Percentiles rank a stretch among this genome's conserved stretches.
These are phyloP conservation scores for Marchantia polymorpha DNA, from an alignment of 225 moss, liverwort and hornwort species.

Conservation along the genomic window DNA sequence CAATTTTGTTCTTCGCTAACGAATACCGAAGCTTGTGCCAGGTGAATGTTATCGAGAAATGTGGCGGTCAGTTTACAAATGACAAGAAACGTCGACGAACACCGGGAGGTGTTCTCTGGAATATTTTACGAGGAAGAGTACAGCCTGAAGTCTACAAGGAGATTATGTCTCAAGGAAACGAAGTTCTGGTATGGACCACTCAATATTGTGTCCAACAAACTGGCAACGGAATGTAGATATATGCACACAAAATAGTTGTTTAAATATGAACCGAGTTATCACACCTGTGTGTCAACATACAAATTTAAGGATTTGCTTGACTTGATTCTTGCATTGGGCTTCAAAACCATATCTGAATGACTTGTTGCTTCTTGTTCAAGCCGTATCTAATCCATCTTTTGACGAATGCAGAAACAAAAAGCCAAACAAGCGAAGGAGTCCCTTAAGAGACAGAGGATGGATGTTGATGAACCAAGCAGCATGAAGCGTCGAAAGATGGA, in stretches of 20 bases:
- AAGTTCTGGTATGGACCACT: constrained; percentile 43
- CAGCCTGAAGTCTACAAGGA: constrained; percentile 68
- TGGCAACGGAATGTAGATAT: not conserved
- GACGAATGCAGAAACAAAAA: constrained; percentile 43
- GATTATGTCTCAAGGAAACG: constrained; percentile 90
- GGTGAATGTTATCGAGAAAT: constrained; percentile 79
- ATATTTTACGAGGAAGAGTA: constrained; percentile 67
- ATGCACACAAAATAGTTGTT: not conserved
- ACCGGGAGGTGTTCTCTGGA: constrained; percentile 94
- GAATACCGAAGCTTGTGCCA: constrained; percentile 16
- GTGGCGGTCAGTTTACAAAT: constrained; percentile 83
- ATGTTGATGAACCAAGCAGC: constrained; percentile 37
- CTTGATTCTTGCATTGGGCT: no score
- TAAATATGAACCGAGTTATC: no score
- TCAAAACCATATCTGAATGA: no score
- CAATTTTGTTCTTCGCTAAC: not conserved
- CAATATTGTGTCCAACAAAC: not conserved
- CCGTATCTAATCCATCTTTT: no score
- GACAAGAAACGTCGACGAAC: constrained; percentile 81
- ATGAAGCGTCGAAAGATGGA: constrained; percentile 52
- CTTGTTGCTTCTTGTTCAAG: no score
- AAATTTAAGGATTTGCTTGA: no score
- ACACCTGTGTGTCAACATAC: no score
- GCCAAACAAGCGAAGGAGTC: constrained; percentile 47
- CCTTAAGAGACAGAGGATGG: constrained; percentile 58